phyloP scores from a whole-genome alignment of 2,329 filamentous ascomycete genomes.

The Claviceps africana region DNA sequence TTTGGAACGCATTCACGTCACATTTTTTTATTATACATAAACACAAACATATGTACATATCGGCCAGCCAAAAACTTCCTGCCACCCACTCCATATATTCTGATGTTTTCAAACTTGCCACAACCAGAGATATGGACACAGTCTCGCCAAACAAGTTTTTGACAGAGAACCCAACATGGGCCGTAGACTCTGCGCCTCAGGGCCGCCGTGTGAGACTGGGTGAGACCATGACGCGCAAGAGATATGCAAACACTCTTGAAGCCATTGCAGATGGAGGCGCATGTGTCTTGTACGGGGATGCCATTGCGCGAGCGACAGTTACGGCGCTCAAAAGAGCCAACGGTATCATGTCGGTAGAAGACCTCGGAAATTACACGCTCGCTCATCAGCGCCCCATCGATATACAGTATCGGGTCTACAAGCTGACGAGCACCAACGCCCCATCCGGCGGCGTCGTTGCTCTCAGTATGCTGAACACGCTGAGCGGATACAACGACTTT shows the following conservation, averaged over 20 bases:
- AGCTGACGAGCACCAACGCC: slow-evolving; percentile 51
- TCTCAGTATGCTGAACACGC: slow-evolving; percentile 58
- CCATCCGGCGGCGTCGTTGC: slow-evolving; percentile 63
- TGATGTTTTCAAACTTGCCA: background rate
- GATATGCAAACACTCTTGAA: slow-evolving; percentile 62
- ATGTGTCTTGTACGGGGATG: slow-evolving; percentile 55
- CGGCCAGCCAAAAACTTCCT: no score
- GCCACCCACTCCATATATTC: background rate
- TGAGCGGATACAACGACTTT: slow-evolving; percentile 56
- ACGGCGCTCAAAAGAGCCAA: slow-evolving; percentile 45
- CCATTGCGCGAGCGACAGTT: slow-evolving; percentile 57
- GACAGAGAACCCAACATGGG: slow-evolving; percentile 58
- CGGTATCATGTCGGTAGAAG: slow-evolving; percentile 64
- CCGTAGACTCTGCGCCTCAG: slow-evolving; percentile 70
- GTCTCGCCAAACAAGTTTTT: slow-evolving; percentile 43
- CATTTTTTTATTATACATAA: background rate
- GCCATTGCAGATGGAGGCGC: slow-evolving; percentile 50
- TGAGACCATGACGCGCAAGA: slow-evolving; percentile 61
- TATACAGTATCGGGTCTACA: slow-evolving; percentile 56
- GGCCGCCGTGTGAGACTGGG: slow-evolving; percentile 50
- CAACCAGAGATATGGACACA: slow-evolving; percentile 42
- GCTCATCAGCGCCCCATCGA: slow-evolving; percentile 45
- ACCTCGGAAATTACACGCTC: slow-evolving; percentile 59
- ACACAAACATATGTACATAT: no score
- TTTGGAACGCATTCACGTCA: background rate